phyloP scores from a whole-genome alignment of 176 grass and related monocot species.

The Chrysopogon serrulatus region DNA sequence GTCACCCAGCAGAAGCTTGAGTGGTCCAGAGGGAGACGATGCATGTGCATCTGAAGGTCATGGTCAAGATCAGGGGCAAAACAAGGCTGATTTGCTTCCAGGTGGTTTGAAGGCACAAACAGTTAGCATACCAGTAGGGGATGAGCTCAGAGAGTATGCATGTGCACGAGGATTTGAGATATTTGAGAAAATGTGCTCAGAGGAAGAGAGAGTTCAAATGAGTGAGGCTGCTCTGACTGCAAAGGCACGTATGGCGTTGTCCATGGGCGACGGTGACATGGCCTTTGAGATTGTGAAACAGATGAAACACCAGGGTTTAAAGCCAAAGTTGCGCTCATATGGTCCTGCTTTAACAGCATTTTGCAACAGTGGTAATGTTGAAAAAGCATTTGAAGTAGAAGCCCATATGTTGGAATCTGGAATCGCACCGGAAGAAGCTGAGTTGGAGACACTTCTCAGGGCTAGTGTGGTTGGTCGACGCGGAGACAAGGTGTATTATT shows the following conservation, averaged over 20 bases:
- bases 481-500: slow-evolving; percentile 58
- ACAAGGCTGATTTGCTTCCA: background rate
- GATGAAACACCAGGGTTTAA: slow-evolving; percentile 45
- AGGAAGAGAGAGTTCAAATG: slow-evolving; percentile 44
- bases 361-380: slow-evolving; percentile 53
- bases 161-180: slow-evolving; percentile 51
- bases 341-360: slow-evolving; percentile 54
- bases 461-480: slow-evolving; percentile 30
- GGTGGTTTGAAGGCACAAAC: background rate
- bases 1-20: background rate
- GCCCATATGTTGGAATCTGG: slow-evolving; percentile 52
- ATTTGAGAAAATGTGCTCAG: slow-evolving; percentile 47
- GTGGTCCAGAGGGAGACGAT: background rate
- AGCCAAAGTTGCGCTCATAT: slow-evolving; percentile 51
- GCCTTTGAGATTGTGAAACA: slow-evolving; percentile 61
- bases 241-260: slow-evolving; percentile 52
- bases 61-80: background rate
- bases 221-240: slow-evolving; percentile 63
- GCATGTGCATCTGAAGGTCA: background rate
- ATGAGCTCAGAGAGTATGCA: slow-evolving; percentile 50
- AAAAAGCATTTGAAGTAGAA: slow-evolving; percentile 68
- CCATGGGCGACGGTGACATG: slow-evolving; percentile 45
- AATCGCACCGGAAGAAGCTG: slow-evolving; percentile 52
- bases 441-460: slow-evolving; percentile 51
- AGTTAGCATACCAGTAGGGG: slow-evolving; percentile 21